Evolutionary conservation across 371 early-diverging fungal genomes (phyloP), one percentile per base, ranked within the genome.

Genomic region (Fennellomyces sp.): DNA sequence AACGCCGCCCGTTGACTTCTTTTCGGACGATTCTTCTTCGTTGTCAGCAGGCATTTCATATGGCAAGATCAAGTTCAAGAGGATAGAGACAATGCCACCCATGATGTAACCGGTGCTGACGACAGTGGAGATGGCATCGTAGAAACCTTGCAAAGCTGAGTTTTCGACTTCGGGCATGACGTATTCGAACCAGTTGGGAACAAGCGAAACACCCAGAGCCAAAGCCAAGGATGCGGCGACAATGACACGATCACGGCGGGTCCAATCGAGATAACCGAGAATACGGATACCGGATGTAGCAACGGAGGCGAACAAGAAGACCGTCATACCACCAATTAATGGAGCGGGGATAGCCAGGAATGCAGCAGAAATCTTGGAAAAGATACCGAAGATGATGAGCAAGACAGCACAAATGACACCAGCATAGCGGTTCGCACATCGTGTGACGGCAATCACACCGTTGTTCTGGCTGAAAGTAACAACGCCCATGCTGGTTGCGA

Each of bases 381-480:
- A 85, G 39, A 85, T 58, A 25, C 85, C 85, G 67, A 80, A 82
- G 21, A 81, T 63, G 31, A 86, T 75, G 39, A 86, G 54, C 30
- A 82, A 70, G 12, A 58, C 15, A 30, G 87, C 87, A 56, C 83
- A 82, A 52, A 80, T 73, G 42, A 80, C 70, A 25, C 86, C 86
- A 21, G 85, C 85, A 47, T 65, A 56, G 26, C 81, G 78, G 52
- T 73, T 83, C 27, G 86, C 85, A 31, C 86, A 86, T 2, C 83
- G 79, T 19, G 77, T 86, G 48, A 85, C 73, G 7, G 86, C 83
- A 60, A 84, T 85, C 35, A 84, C 73, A 30, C 87, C 86, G 48
- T 86, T 86, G 66, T 85, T 86, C 33, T 86, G 85, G 42, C 82
- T 80, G 52, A 80, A 84, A 6, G 82, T 82, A 11, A 80, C 77